phyloP scores from a whole-genome alignment of 2,329 filamentous ascomycete genomes.

The Teratosphaeria destructans region DNA sequence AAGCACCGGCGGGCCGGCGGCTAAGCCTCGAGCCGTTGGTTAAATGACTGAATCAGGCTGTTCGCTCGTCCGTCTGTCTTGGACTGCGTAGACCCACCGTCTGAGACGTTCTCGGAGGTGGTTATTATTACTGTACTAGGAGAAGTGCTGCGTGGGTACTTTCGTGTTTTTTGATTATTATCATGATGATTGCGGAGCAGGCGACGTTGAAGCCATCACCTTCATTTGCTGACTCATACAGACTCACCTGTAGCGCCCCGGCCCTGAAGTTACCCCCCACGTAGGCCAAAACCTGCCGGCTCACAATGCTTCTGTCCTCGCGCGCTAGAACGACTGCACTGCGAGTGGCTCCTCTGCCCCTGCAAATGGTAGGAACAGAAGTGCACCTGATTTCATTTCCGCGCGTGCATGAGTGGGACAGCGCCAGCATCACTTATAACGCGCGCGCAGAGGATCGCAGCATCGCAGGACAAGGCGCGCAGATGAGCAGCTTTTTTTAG shows the following conservation, averaged over 20 bases:
- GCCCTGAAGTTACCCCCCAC: background rate
- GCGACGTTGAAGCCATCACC: no score
- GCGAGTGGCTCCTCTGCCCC: background rate
- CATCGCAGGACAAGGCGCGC: background rate
- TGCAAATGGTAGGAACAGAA: background rate
- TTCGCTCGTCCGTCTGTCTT: background rate
- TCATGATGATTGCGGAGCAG: no score
- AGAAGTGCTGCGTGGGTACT: no score
- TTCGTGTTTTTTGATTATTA: no score
- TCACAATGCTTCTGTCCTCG: background rate
- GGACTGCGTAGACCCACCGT: no score
- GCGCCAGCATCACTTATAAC: background rate
- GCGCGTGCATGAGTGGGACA: slow-evolving; percentile 1
- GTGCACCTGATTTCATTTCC: slow-evolving; percentile 4
- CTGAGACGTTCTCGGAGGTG: no score
- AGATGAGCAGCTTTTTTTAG: background rate
- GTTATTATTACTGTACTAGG: no score
- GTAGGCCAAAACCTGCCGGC: background rate
- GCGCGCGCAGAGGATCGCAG: background rate
- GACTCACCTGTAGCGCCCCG: background rate
- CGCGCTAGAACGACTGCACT: background rate
- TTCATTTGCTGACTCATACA: no score
- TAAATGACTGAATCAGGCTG: background rate
- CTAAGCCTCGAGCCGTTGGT: background rate
- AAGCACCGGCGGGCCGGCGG: background rate